These are phyloP conservation scores for Aspergillus neotritici DNA, from an alignment of 2,329 filamentous ascomycete species.

Conservation along the genomic window DNA sequence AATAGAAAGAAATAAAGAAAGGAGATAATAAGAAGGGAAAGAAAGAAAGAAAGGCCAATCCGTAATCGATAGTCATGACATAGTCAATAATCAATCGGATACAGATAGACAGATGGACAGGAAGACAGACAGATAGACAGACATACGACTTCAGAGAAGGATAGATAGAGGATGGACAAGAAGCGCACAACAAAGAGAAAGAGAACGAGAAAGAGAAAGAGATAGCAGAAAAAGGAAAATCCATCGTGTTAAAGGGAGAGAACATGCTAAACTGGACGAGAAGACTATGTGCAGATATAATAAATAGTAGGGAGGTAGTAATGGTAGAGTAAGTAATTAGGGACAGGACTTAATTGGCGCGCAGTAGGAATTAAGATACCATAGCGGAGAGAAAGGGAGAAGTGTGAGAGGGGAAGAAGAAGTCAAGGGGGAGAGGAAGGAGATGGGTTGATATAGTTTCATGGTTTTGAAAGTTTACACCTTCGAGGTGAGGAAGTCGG, in stretches of 20 bases:
- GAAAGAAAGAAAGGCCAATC: not conserved
- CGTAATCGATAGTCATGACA: no score
- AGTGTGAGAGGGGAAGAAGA: no score
- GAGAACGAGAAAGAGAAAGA: conserved; percentile 4
- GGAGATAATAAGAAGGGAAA: conserved; percentile 19
- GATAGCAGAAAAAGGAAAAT: conserved; percentile 13
- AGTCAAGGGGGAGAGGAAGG: no score
- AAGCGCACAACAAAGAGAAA: conserved; percentile 3
- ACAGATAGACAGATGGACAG: no score
- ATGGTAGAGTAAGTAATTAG: conserved; percentile 15
- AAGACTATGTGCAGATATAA: conserved; percentile 15
- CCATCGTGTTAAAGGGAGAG: conserved; percentile 11
- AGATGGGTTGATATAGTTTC: no score
- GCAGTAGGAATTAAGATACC: no score
- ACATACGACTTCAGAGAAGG: not conserved
- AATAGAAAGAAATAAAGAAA: conserved; percentile 13
- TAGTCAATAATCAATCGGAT: no score
- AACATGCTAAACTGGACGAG: conserved; percentile 19
- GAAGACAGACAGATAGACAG: no score
- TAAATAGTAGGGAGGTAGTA: not conserved
- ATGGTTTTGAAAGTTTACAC: not conserved
- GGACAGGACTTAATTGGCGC: conserved; percentile 2
- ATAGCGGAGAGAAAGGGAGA: no score
- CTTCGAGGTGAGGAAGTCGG: conserved; percentile 39
- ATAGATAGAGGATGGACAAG: conserved; percentile 5